Base-by-base conservation (phyloP, 129 eudicot genomes). In the Dittrichia graveolens region DNA sequence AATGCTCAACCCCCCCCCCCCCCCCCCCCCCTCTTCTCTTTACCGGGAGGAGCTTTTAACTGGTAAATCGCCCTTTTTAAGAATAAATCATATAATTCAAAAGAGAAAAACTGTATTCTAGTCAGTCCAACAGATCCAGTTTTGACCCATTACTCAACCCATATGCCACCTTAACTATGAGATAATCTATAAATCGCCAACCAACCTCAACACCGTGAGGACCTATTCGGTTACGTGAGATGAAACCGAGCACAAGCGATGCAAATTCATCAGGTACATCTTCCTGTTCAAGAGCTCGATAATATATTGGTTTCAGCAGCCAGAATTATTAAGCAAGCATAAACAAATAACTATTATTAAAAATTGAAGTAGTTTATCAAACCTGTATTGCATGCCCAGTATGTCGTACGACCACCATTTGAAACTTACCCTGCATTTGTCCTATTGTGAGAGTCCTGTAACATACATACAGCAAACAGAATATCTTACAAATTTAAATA, bases 371-470 rank as follows among this genome's bases (percentile, higher is more conserved):
- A 24, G 31, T 24, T 24, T 24, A 2, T 24, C 31, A 24, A 49
- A 94, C 98, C 97, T 94, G 99, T 82, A 94, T 94, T 69, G 97
- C 94, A 88, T 94, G 99, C 56, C 99, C 99, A 18, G 97, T 94
- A 65, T 94, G 99, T 67, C 96, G 88, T 53, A 94, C 96, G 8
- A 94, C 89, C 66, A 90, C 89, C 99, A 94, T 94, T 75, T 94
- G 99, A 78, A 88, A 94, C 84, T 94, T 94, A 38, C 99, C 99
- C 82, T 94, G 99, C 99, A 94, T 94, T 78, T 90, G 99, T 76
- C 99, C 99, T n/a, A 94, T 94, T 53, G 99, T 94, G 58, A 94
- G 96, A 75, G 91, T 55, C 84, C 99, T 94, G 95, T 14, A 24
- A 24, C 31, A 24, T 24, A 24, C 31, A 24, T 42, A 76, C 67